A percentile compares a stretch with the other conserved stretches of the same genome.
These are phyloP conservation scores for Saccharum officinarum DNA, from an alignment of 176 grass and related monocot species.

Conservation along the genomic window DNA sequence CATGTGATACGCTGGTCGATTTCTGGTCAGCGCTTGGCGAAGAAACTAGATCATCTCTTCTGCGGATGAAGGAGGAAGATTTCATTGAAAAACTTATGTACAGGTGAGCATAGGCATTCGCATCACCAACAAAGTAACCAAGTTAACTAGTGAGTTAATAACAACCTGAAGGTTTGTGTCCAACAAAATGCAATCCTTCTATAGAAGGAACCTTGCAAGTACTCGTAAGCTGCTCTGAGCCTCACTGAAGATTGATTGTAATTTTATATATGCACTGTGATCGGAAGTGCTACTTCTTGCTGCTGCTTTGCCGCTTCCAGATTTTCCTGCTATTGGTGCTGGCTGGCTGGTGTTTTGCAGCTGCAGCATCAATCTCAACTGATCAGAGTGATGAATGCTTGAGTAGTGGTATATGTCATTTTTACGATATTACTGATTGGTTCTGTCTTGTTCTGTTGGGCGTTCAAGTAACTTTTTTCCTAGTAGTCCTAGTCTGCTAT, in stretches of 20 bases:
- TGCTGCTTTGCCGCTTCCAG: neutral
- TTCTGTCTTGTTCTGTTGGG: slow-evolving; percentile 18
- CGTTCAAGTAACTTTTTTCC: slow-evolving; percentile 7
- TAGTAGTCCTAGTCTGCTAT: neutral
- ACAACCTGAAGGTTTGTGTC: slow-evolving; percentile 22
- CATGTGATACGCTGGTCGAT: slow-evolving; percentile 91
- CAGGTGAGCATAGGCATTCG: slow-evolving; percentile 56
- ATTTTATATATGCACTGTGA: neutral
- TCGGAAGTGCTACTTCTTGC: neutral
- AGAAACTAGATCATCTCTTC: slow-evolving; percentile 86
- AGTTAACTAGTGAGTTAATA: slow-evolving; percentile 18
- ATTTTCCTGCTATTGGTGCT: neutral
- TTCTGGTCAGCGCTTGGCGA: slow-evolving; percentile 92
- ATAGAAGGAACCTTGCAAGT: slow-evolving; percentile 12
- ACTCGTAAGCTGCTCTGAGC: slow-evolving; percentile 14
- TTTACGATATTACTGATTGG: neutral
- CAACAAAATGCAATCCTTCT: slow-evolving; percentile 11
- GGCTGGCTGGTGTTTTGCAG: neutral
- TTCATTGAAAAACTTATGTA: slow-evolving; percentile 97
- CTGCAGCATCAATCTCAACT: neutral
- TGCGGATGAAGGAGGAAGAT: slow-evolving; percentile 96
- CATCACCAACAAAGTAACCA: neutral
- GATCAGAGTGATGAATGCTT: neutral
- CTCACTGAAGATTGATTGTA: neutral
- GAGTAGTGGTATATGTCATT: neutral